phyloP scores from a whole-genome alignment of 2,329 filamentous ascomycete genomes.

The Diaporthe destruens region DNA sequence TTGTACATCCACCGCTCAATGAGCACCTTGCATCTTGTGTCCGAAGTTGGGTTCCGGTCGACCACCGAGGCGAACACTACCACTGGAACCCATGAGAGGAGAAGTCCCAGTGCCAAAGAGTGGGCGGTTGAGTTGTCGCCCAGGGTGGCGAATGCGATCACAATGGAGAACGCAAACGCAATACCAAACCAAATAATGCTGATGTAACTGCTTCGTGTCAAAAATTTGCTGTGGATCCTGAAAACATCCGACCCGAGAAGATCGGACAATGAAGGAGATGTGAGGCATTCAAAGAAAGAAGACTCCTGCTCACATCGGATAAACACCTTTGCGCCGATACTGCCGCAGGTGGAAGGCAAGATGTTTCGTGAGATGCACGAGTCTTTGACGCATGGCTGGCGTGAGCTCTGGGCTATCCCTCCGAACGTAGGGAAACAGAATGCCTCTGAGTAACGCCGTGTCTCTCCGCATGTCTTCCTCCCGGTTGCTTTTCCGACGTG shows the following conservation, averaged over 20 bases:
- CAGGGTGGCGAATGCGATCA: conserved; percentile 2
- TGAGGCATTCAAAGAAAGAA: neutral
- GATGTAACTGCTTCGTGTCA: neutral
- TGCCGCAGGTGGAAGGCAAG: neutral
- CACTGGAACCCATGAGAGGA: neutral
- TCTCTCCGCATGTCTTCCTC: conserved; percentile 5
- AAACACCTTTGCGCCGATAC: neutral
- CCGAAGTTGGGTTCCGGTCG: conserved; percentile 3
- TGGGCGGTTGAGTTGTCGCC: conserved; percentile 5
- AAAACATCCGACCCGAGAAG: too few relatives aligned
- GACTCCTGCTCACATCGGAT: neutral
- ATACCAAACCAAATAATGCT: conserved; percentile 19
- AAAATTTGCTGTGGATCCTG: neutral
- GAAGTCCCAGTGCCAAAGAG: neutral
- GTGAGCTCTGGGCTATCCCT: neutral
- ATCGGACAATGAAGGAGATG: neutral
- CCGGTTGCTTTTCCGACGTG: neutral
- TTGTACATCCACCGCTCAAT: conserved; percentile 22
- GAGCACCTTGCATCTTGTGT: neutral
- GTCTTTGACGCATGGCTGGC: neutral
- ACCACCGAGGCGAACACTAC: conserved; percentile 12
- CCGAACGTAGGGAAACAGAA: neutral
- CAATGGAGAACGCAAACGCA: conserved; percentile 5
- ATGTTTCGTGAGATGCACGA: conserved; percentile 4
- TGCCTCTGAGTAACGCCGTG: neutral